Base-by-base conservation (phyloP, 352 stramenopile species). In the Pythium oligandrum region DNA sequence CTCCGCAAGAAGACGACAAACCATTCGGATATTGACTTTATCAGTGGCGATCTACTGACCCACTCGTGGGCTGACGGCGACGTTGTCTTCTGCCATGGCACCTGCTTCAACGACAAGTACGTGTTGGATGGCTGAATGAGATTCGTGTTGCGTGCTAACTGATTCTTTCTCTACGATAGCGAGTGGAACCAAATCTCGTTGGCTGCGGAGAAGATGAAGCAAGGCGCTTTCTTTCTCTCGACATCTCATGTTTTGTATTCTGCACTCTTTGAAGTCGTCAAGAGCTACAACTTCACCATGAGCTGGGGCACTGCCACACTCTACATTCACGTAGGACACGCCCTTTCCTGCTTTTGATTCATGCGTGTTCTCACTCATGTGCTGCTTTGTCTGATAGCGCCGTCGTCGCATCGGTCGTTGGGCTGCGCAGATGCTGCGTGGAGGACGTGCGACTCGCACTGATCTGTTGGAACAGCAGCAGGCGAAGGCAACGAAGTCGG, bases 391-490 rank as follows among this genome's bases (percentile, higher is more conserved):
- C 7, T 36, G 32, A 2, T 47, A 95, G 84, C 69, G 82, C 12
- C 78, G 84, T 35, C 78, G 81, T 35, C 86, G 83, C 49, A 95
- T 95, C 57, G 84, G 84, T 12, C 80, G 81, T 6, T 95, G 84
- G 84, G 84, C 84, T 11, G 78, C 78, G 31, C 78, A 93, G 57
- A 92, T 95, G 80, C 68, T 95, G 4, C 80, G 83, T 61, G 83
- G 83, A 3, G 84, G 83, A 45, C 70, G 70, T 35, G 84, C 83
- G 12, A 88, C 71, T 32, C 77, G 83, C 45, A 88, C 78, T 0
- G 83, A 94, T 60, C 59, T 92, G n/a, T 44, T 86, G 5, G 59
- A 81, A 38, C 64, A 77, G 32, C 66, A 77, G 44, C 53, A 65
- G 30, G 26, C 53, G 4, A 63, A 63, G 43, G 45, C 44, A 10